Conservation (phyloP, 1,284 basidiomycete species). For the Moesziomyces antarcticus region DNA sequence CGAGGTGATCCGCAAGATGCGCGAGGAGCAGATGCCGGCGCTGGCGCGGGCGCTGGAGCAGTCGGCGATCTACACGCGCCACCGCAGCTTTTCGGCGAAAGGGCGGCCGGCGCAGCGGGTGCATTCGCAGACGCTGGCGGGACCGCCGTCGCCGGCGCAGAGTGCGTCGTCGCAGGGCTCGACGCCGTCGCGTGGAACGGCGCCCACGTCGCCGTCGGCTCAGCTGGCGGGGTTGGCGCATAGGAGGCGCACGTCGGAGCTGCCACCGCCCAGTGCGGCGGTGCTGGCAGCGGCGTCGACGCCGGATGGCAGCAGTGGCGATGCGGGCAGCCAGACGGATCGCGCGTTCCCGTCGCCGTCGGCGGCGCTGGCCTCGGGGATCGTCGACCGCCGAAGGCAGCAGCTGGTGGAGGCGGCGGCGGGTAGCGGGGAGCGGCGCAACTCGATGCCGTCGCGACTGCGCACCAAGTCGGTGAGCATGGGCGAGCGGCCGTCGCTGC, state of each 20-base stretch:
- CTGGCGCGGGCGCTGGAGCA: conserved; percentile 54
- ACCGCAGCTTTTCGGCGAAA: conserved; percentile 59
- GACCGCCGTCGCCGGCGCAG: conserved; percentile 80
- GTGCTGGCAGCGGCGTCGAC: conserved; percentile 10
- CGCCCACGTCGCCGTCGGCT: conserved; percentile 77
- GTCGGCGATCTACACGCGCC: conserved; percentile 50
- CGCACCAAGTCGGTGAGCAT: conserved; percentile 80
- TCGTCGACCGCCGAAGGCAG: conserved; percentile 65
- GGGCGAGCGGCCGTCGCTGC: conserved; percentile 36
- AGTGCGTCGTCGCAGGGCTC: conserved; percentile 92
- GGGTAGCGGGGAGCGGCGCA: conserved; percentile 72
- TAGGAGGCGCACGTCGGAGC: conserved; percentile 45
- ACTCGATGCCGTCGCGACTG: conserved; percentile 86
- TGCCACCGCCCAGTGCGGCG: conserved; percentile 16
- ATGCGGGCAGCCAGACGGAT: conserved; percentile 4
- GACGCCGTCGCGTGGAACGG: conserved; percentile 81
- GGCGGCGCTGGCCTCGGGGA: conserved; percentile 29
- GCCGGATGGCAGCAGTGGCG: conserved; percentile 13
- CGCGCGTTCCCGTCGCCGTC: conserved; percentile 33
- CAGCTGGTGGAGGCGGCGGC: conserved; percentile 73
- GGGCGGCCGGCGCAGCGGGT: conserved; percentile 49
- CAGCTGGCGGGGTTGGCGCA: conserved; percentile 26
- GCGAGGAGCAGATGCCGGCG: conserved; percentile 68
- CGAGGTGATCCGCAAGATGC: conserved; percentile 92
- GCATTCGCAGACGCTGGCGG: conserved; percentile 34